A percentile compares a stretch with the other conserved stretches of the same genome.
Evolutionary conservation across 2,329 filamentous ascomycete genomes (phyloP).

Genomic region (Lithohypha guttulata): DNA sequence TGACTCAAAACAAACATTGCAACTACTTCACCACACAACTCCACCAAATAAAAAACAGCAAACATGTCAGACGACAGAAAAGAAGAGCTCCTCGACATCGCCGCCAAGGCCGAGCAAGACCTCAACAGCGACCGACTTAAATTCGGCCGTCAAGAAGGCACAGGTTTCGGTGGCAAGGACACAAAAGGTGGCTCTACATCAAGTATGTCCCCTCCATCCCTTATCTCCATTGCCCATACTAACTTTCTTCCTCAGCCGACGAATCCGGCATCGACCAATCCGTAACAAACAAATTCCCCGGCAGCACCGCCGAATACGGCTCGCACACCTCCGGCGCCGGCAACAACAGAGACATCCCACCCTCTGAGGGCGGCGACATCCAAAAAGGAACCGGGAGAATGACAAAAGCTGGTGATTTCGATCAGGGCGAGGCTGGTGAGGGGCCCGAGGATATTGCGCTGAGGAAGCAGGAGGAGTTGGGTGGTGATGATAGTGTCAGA

Average conservation of each 20-base stretch:
- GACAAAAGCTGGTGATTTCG: constrained; percentile 28
- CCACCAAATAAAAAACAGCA: no score
- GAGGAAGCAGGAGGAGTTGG: constrained; percentile 10
- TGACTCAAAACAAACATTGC: no score
- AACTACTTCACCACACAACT: background rate
- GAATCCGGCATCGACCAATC: constrained; percentile 34
- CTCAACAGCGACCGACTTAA: constrained; percentile 33
- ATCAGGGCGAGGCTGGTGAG: constrained; percentile 20
- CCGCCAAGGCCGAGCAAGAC: constrained; percentile 29
- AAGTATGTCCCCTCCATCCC: constrained; percentile 23
- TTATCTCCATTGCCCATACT: background rate
- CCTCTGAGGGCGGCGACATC: constrained; percentile 31
- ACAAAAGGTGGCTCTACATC: constrained; percentile 28
- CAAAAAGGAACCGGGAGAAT: constrained; percentile 23
- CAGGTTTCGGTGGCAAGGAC: constrained; percentile 21
- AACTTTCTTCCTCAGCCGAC: constrained; percentile 2
- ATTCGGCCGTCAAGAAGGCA: constrained; percentile 23
- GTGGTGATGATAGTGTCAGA: constrained; percentile 18
- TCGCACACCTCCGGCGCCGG: constrained; percentile 27
- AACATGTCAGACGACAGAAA: constrained; percentile 14
- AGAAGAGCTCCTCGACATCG: constrained; percentile 20
- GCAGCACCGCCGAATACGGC: constrained; percentile 30
- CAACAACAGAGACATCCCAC: constrained; percentile 30
- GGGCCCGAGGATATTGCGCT: constrained; percentile 18
- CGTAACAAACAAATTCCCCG: constrained; percentile 29